A percentile compares a stretch with the other conserved stretches of the same genome.
Conservation (phyloP, 345 rosid species). For the Populus tremula region DNA sequence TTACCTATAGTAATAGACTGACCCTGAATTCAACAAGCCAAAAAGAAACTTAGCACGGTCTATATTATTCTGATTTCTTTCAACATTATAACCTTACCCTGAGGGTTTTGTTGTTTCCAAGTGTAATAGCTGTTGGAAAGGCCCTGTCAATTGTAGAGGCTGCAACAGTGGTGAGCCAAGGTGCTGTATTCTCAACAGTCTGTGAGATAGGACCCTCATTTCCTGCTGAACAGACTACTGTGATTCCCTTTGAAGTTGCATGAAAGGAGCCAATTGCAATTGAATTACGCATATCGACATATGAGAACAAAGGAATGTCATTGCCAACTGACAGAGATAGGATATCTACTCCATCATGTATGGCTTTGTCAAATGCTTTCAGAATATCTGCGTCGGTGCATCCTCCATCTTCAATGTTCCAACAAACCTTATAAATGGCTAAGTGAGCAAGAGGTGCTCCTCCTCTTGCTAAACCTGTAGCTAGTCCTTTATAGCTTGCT, state of each 20-base stretch:
- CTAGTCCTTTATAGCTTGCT: slow-evolving; percentile 41
- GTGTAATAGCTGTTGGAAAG: slow-evolving; percentile 8
- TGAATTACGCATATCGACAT: slow-evolving; percentile 28
- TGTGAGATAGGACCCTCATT: slow-evolving; percentile 32
- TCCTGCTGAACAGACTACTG: slow-evolving; percentile 37
- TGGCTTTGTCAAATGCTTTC: slow-evolving; percentile 57
- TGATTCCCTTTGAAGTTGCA: slow-evolving; percentile 31
- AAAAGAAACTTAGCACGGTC: neutral
- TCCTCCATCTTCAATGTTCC: slow-evolving; percentile 24
- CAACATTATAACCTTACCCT: slow-evolving; percentile 29
- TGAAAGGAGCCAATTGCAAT: slow-evolving; percentile 37
- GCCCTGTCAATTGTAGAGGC: slow-evolving; percentile 37
- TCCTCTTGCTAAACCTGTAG: slow-evolving; percentile 49
- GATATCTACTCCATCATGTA: slow-evolving; percentile 63
- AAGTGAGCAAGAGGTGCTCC: slow-evolving; percentile 57
- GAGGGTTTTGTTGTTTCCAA: slow-evolving; percentile 17
- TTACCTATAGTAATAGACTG: slow-evolving; percentile 22
- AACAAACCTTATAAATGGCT: slow-evolving; percentile 62
- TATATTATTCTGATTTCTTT: neutral
- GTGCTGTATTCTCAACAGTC: slow-evolving; percentile 31
- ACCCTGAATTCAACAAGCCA: slow-evolving; percentile 22
- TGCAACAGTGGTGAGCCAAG: slow-evolving; percentile 37
- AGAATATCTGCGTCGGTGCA: slow-evolving; percentile 53
- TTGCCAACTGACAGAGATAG: slow-evolving; percentile 51
- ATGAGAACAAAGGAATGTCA: slow-evolving; percentile 29